Base-by-base conservation (phyloP, 2,329 filamentous ascomycete genomes). In the Mycosphaerelloides madeirae region DNA sequence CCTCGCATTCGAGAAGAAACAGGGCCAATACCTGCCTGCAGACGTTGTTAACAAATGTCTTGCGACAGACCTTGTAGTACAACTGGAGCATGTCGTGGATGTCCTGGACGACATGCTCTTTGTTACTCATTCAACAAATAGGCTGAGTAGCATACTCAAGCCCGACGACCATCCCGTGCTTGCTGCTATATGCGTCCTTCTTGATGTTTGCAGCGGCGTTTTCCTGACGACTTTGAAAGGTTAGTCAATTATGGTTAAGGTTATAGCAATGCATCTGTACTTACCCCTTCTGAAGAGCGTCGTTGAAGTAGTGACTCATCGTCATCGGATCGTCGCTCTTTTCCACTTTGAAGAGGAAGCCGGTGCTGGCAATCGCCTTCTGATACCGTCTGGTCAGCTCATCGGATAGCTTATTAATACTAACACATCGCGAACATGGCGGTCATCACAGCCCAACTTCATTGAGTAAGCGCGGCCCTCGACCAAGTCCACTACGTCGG, bases 41-140 rank as follows among this genome's bases (percentile, higher is more conserved):
- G 1, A 87, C 61, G 3, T 69, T 74, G 52, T 87, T 83, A 1
- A 83, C 72, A 45, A 87, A 84, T 0, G 80, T 74, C 55, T 77
- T 77, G 11, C 68, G 69, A 0, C 80, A 71, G 1, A 84, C 75
- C 19, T 77, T 72, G 65, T 86, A 38, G 36, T 50, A 50, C 32
- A 50, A 42, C 20, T 69, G 61, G 0, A 86, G 67, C 1, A 78
- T 75, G 46, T 85, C 76, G 43, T 83, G 78, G 3, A 85, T 74
- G 8, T 80, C 72, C 28, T 76, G 67, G 3, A 70, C 53, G 1
- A 64, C 61, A 31, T 72, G 61, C 3, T 71, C 56, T 0, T 62
- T 59, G 39, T 69, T 72, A 43, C 59, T 64, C 53, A 65, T 61
- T 13, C 47, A 44, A 28, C 57, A n/a, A 3, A 35, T 41, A 18